Conservation (phyloP, 2,329 filamentous ascomycete species). For the Septoria linicola region DNA sequence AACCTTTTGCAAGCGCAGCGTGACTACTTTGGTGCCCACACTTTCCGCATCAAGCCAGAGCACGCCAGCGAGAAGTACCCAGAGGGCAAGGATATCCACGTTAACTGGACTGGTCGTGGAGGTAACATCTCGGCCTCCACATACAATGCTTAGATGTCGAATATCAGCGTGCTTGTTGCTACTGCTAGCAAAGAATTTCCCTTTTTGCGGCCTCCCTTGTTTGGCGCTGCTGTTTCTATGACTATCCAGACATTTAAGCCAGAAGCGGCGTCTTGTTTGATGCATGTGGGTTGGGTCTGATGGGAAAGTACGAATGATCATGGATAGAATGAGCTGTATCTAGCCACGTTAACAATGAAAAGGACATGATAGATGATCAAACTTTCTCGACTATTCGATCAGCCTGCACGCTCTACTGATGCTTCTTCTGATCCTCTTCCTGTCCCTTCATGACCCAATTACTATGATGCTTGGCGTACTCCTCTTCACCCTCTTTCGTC, state of each 20-base stretch:
- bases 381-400: neutral
- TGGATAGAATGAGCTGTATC: conserved; percentile 20
- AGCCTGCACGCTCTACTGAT: conserved; percentile 24
- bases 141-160: conserved; percentile 79
- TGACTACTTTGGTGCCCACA: conserved; percentile 87
- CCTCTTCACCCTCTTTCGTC: conserved; percentile 40
- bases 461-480: conserved; percentile 40
- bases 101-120: conserved; percentile 99
- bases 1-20: conserved; percentile 98
- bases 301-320: conserved; percentile 9
- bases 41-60: conserved; percentile 56
- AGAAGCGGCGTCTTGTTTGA: conserved; percentile 16
- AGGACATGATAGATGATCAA: neutral
- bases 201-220: conserved; percentile 10
- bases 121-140: conserved; percentile 96
- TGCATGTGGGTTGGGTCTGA: conserved; percentile 11
- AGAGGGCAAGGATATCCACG: conserved; percentile 85
- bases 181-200: conserved; percentile 4
- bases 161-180: conserved; percentile 10
- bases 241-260: conserved; percentile 14
- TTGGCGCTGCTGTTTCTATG: conserved; percentile 14
- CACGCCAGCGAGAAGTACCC: conserved; percentile 64
- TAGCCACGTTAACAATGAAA: conserved; percentile 14
- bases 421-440: conserved; percentile 42
- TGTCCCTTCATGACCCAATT: conserved; percentile 40